Evolutionary conservation across 352 stramenopile species (phyloP).

Genomic region (Globisporangium carolinianum): DNA sequence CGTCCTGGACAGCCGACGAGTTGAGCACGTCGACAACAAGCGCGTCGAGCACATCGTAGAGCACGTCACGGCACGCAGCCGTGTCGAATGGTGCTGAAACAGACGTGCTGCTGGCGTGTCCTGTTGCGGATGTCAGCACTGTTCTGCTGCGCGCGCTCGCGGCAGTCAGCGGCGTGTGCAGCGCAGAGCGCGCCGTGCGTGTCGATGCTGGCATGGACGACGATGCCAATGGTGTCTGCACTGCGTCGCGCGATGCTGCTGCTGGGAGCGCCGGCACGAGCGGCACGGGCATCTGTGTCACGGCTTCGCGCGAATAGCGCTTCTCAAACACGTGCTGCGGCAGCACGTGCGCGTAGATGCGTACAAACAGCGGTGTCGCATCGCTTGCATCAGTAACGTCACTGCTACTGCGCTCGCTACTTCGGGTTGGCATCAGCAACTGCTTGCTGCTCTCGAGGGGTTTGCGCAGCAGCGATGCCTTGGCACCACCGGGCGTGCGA

Average conservation of each 20-base stretch:
- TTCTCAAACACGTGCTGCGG: slow-evolving; percentile 38
- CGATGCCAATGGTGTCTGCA: not conserved
- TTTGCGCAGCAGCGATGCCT: not conserved
- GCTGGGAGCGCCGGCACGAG: slow-evolving; percentile 2
- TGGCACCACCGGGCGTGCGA: not conserved
- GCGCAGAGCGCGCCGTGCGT: not conserved
- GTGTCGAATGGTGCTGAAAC: not conserved
- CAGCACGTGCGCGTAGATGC: slow-evolving; percentile 57
- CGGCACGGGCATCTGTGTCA: slow-evolving; percentile 30
- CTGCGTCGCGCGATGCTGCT: not conserved
- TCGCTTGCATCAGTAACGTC: not conserved
- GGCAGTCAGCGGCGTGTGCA: slow-evolving; percentile 7
- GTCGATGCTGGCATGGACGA: not conserved
- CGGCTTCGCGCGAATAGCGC: slow-evolving; percentile 27
- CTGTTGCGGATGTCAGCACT: too few species aligned
- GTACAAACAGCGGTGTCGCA: slow-evolving; percentile 31
- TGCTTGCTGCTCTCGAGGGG: not conserved
- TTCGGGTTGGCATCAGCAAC: too few species aligned
- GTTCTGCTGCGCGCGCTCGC: not conserved
- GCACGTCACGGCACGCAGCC: slow-evolving; percentile 28
- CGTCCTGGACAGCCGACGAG: slow-evolving; percentile 38
- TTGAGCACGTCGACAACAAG: slow-evolving; percentile 55
- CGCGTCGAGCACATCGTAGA: slow-evolving; percentile 50
- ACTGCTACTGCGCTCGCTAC: too few species aligned
- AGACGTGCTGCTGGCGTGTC: too few species aligned